Conservation (phyloP, 2,329 filamentous ascomycete species). For the Acephala macrosclerotiorum region DNA sequence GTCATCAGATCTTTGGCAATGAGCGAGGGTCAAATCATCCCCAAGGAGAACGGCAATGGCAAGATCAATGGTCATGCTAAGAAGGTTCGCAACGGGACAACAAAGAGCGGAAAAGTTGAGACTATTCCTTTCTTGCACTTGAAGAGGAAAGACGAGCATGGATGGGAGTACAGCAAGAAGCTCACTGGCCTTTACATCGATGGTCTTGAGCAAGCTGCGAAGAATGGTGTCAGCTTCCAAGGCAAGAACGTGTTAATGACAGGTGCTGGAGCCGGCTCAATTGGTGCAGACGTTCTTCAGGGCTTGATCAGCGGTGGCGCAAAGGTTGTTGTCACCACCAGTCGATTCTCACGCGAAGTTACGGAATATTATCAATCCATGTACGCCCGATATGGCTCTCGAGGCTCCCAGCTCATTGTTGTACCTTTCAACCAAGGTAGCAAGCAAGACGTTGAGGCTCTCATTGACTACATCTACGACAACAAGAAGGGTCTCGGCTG, state of each 20-base stretch:
- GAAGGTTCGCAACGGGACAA: constrained; percentile 57
- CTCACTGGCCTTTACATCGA: constrained; percentile 93
- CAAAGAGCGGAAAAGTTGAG: constrained; percentile 88
- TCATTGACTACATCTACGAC: constrained; percentile 97
- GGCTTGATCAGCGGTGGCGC: constrained; percentile 96
- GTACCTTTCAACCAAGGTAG: constrained; percentile 99
- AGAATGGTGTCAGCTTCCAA: constrained; percentile 86
- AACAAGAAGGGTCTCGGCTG: constrained; percentile 95
- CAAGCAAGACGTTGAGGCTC: constrained; percentile 94
- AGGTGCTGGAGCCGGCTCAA: constrained; percentile 95
- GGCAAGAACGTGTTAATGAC: constrained; percentile 98
- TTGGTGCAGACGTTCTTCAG: constrained; percentile 95
- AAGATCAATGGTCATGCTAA: constrained; percentile 63
- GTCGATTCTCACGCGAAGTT: constrained; percentile 93
- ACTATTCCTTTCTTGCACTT: constrained; percentile 97
- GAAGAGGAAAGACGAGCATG: constrained; percentile 90
- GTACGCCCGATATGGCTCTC: constrained; percentile 93
- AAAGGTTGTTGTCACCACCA: constrained; percentile 96
- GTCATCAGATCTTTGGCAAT: constrained; percentile 93
- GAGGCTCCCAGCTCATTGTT: constrained; percentile 95
- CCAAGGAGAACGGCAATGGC: constrained; percentile 73
- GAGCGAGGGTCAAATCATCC: constrained; percentile 98
- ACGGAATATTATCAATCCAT: constrained; percentile 99
- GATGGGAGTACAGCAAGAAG: constrained; percentile 99
- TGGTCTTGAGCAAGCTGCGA: constrained; percentile 87